Percentiles rank a stretch among this genome's conserved stretches.
phyloP scores from a whole-genome alignment of 2,329 filamentous ascomycete species.

The Claviceps cyperi region DNA sequence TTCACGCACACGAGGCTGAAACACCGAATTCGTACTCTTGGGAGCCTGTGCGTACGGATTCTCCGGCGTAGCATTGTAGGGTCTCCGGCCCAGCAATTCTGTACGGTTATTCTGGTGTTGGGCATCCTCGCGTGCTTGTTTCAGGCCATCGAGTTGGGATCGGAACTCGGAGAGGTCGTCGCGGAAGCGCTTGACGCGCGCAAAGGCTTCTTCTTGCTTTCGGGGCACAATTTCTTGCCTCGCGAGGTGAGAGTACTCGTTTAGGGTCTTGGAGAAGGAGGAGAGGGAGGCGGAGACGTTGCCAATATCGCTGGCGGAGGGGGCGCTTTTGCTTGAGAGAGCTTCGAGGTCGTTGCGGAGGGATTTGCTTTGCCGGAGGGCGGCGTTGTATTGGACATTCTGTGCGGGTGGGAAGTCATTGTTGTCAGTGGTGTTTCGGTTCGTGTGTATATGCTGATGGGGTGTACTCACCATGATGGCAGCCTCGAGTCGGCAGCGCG shows the following conservation, averaged over 20 bases:
- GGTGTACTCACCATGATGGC: background rate
- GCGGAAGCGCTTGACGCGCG: constrained; percentile 75
- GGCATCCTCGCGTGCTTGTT: constrained; percentile 62
- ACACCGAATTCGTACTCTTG: constrained; percentile 19
- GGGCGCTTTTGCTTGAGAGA: constrained; percentile 48
- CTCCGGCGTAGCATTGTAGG: constrained; percentile 69
- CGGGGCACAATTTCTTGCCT: constrained; percentile 79
- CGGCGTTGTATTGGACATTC: constrained; percentile 78
- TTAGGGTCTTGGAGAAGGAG: constrained; percentile 73
- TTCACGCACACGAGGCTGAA: constrained; percentile 18
- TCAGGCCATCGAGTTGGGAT: constrained; percentile 61
- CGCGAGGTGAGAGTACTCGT: constrained; percentile 77
- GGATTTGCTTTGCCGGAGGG: constrained; percentile 69
- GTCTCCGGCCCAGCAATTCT: constrained; percentile 74
- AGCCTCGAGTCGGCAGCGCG: background rate
- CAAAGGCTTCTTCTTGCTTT: constrained; percentile 82
- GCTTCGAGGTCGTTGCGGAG: constrained; percentile 63
- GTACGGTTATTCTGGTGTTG: constrained; percentile 51
- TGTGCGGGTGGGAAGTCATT: constrained; percentile 17
- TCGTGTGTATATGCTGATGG: background rate
- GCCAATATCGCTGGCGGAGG: constrained; percentile 42
- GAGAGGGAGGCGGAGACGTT: constrained; percentile 67
- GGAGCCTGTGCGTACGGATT: constrained; percentile 66
- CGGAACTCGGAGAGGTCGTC: constrained; percentile 69
- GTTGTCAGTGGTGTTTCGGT: background rate